Conservation (phyloP, 148 eudicot species). For the Bassia scoparia region DNA sequence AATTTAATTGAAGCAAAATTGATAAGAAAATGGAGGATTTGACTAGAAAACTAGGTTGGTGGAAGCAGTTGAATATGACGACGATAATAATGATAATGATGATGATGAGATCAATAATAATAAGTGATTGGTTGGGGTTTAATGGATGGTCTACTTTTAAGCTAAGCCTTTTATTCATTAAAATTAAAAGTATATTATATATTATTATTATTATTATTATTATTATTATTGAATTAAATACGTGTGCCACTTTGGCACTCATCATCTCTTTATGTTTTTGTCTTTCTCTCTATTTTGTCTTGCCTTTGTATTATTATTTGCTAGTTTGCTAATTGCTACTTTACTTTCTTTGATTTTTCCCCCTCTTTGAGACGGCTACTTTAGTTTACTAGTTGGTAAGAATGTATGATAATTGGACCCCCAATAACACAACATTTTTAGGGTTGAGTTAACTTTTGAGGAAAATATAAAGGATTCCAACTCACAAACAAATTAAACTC, state of each 20-base stretch:
- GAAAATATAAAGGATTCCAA: no score
- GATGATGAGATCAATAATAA: slow-evolving; percentile 2
- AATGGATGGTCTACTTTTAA: neutral
- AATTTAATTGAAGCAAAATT: neutral
- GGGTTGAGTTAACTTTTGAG: no score
- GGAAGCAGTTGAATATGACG: slow-evolving; percentile 23
- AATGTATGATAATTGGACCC: no score
- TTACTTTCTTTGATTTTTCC: no score
- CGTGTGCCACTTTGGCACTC: slow-evolving; percentile 20
- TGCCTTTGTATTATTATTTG: no score
- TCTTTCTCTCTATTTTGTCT: neutral
- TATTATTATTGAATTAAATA: slow-evolving; percentile 6
- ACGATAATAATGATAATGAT: neutral
- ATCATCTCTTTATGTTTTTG: slow-evolving; percentile 6
- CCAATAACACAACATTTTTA: no score
- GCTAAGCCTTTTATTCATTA: neutral
- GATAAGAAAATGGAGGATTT: neutral
- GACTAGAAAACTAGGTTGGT: slow-evolving; percentile 21
- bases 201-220: no score
- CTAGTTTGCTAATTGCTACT: no score
- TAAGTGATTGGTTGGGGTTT: slow-evolving; percentile 11
- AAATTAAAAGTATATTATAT: no score
- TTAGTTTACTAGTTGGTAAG: no score
- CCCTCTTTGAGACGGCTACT: no score
- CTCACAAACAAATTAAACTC: no score